Evolutionary conservation across 495 filamentous ascomycete species (phyloP), one percentile per base, ranked within the genome.

Genomic region (Aspergillus olivimuriae): DNA sequence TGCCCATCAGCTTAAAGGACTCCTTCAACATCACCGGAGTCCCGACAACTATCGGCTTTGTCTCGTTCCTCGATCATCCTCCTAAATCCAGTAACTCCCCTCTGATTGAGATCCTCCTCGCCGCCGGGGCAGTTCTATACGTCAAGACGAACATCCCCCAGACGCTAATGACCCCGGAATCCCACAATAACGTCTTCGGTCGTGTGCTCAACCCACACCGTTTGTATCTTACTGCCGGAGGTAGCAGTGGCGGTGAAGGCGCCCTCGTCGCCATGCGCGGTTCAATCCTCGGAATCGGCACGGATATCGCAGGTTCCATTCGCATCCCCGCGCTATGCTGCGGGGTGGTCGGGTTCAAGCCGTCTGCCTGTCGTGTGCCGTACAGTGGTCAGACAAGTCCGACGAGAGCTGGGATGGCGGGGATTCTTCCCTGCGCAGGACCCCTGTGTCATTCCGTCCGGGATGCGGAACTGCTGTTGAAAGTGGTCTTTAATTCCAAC

Each of bases 1-100:
- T 85, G 2, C 80, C 80, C 0, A 76, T 84, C 23, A 78, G 70
- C 44, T 61, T 84, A 26, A 87, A 87, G 58, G 82, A 86, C 45
- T 72, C 74, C 17, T 66, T 81, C 31, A 68, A 66, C 15, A 66
- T 87, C 40, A 60, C 69, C 37, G 78, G 69, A 0, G 53, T 76
- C 6, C 50, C 50, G 2, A 45, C 58, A 0, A 54, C 56, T 1
- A 41, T 66, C 2, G 65, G 62, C 1, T 58, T 54, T 10, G 40
- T 55, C 2, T 72, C 31, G 66, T 84, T 54, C 70, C 73, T 58
- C 62, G 79, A 57, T 72, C 77, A 48, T 51, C 69, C 46, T 24
- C 68, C 71, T 2, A 42, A 48, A 6, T 43, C 16, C 2, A 40
- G 53, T 4, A 72, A 80, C 31, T 60, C 70, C 0, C 41, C 63